Percentiles rank a stretch among this genome's conserved stretches.
Conservation (phyloP, 306 rosid species). For the Leucaena leucocephala region DNA sequence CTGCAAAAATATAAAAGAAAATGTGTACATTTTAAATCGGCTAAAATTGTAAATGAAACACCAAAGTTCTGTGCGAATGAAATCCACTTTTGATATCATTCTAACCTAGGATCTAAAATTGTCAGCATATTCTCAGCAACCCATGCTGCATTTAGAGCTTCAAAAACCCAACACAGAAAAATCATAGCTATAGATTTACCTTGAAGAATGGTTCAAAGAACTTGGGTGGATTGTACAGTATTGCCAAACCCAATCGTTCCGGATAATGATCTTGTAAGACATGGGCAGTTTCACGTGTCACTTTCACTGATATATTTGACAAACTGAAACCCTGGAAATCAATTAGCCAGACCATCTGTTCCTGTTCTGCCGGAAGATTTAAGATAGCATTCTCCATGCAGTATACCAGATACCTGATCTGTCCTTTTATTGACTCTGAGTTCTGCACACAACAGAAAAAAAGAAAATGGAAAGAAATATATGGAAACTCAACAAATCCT, state of each 20-base stretch:
- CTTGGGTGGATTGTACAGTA: conserved; percentile 84
- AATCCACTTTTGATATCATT: conserved; percentile 10
- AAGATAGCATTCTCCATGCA: conserved; percentile 16
- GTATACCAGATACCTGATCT: conserved; percentile 2
- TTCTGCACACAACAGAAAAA: not conserved
- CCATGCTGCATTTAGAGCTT: conserved; percentile 2
- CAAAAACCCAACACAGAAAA: conserved; percentile 20
- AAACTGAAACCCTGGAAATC: conserved; percentile 66
- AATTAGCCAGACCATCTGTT: conserved; percentile 15
- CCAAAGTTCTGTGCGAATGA: not conserved
- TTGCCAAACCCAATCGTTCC: conserved; percentile 84
- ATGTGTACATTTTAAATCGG: not conserved
- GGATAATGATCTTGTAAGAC: conserved; percentile 90
- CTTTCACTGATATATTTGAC: conserved; percentile 77
- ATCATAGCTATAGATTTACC: conserved; percentile 46
- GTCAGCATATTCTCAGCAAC: conserved; percentile 17
- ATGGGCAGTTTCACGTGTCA: conserved; percentile 84
- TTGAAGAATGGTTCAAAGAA: conserved; percentile 86
- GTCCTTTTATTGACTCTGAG: conserved; percentile 4
- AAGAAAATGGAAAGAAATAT: not conserved
- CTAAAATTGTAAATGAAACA: conserved; percentile 16
- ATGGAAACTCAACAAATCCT: not conserved
- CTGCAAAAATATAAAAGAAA: not conserved
- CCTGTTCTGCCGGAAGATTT: conserved; percentile 4
- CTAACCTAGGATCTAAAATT: conserved; percentile 25